Evolutionary conservation across 176 grass and related monocot genomes (phyloP), one percentile per base, ranked within the genome.

Genomic region (Carex scoparia): DNA sequence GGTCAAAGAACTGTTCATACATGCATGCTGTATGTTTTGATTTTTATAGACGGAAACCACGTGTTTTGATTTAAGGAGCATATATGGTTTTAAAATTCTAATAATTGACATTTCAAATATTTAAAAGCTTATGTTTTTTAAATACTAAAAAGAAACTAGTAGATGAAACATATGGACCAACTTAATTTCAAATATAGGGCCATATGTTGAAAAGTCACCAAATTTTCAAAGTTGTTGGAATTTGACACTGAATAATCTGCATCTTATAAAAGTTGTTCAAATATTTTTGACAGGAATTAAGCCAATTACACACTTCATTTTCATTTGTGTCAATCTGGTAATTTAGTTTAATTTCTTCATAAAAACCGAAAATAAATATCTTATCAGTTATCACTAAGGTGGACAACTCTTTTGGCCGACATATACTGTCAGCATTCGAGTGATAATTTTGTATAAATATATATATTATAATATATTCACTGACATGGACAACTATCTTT

Each of bases 401-500:
- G 70, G 44, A 75, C 70, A 75, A 75, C 44, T 53, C 71, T 28
- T 51, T 19, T 2, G 48, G 71, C 46, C 71, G 48, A 76, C 27
- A 76, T 55, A 61, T 33, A 46, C 4, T 76, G 44, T 6, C 19
- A 53, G 72, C 31, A 54, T 76, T 31, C 15, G 48, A 53, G 30
- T 31, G 48, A 76, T 76, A 61, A 51, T 51, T 51, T 51, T n/a
- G 13, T 19, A 32, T 23, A 2, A 1, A 72, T 55, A 55, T 54
- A 76, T 76, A 76, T 76, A 30, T 32, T 54, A 76, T 76, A 76
- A 76, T 76, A 76, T 76, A 15, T 55, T 76, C 1, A 55, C 49
- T 15, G 72, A 76, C 4, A 76, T 54, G 23, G 72, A 76, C 72
- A 55, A 55, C 11, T 46, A 46, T 18, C 9, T 30, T 28, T 54